Evolutionary conservation across 768 basidiomycete genomes (phyloP), one percentile per base, ranked within the genome.

Genomic region (Russula earlei): DNA sequence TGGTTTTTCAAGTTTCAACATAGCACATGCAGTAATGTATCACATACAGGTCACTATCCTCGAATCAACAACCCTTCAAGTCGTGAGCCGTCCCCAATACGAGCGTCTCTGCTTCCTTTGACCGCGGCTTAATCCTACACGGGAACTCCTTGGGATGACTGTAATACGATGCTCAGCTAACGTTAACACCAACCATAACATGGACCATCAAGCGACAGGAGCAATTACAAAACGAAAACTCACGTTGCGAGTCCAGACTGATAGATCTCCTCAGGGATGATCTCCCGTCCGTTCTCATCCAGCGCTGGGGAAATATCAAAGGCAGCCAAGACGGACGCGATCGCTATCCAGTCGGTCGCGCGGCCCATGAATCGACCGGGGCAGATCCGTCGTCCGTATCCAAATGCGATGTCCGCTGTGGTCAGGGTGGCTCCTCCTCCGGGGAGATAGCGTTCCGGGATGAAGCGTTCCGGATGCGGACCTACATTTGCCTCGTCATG

Each of bases 261-360:
- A 36, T 46, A 50, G 12, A 40, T 45, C 36, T 51, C 43, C 27
- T 51, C 55, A 4, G 49, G 42, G 36, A 50, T 38, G 19, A 40
- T 56, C 15, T 38, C 36, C 25, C 2, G 7, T 12, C 34, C 36
- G 3, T 25, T 10, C 36, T 10, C 27, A 20, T 45, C 37, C 27
- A 27, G 49, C 9, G 36, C 49, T 5, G 25, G 43, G 12, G 43
- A 38, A 12, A 77, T 71, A n/a, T 69, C 56, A 50, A 77, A 73
- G 6, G 67, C 61, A 5, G 75, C 65, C 12, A 76, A 63, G 29
- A 74, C 66, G 31, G 66, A 70, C 14, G 68, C 57, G 6, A 75
- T 68, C 44, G 67, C 69, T 20, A 74, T 58, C 62, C 74, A 75
- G 45, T 74, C 31, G 0, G 70, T 67, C 45, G 66, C 62, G 45